Percentiles rank a stretch among this genome's conserved stretches.
Conservation (phyloP, 495 filamentous ascomycete species). For the Lophiostoma macrostomum region DNA sequence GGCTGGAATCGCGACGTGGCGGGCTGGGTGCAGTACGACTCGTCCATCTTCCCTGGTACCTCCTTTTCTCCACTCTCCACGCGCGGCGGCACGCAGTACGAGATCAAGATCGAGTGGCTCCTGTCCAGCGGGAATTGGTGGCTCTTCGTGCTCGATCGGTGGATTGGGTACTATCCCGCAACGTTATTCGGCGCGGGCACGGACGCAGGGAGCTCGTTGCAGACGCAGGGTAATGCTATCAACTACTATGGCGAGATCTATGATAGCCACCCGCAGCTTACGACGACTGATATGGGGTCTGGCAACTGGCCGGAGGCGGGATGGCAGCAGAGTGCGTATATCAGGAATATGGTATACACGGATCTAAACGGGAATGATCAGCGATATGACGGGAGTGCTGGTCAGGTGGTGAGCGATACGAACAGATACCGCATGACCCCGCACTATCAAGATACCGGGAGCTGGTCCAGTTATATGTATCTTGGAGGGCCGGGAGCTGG, state of each 20-base stretch:
- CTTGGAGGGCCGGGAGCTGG: constrained; percentile 19
- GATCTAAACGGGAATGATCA: neutral
- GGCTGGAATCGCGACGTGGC: constrained; percentile 20
- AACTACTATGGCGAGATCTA: constrained; percentile 23
- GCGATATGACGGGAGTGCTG: constrained; percentile 13
- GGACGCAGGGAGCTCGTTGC: neutral
- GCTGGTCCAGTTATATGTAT: constrained; percentile 12
- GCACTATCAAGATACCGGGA: neutral
- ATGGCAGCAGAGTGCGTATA: constrained; percentile 8
- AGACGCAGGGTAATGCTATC: neutral
- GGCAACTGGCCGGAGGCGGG: constrained; percentile 20
- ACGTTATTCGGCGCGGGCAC: constrained; percentile 14
- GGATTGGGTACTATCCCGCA: constrained; percentile 24
- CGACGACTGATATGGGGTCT: constrained; percentile 19
- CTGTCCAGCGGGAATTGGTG: constrained; percentile 20
- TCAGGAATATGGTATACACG: constrained; percentile 15
- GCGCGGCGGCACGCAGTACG: constrained; percentile 14
- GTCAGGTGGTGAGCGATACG: constrained; percentile 9
- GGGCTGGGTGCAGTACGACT: constrained; percentile 20
- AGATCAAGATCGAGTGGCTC: constrained; percentile 12
- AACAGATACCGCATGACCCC: constrained; percentile 15
- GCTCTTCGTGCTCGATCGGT: constrained; percentile 18
- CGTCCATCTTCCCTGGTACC: constrained; percentile 17
- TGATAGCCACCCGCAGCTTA: constrained; percentile 16
- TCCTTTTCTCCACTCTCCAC: constrained; percentile 8